These are phyloP conservation scores for Groenewaldozyma tartarivorans DNA, from an alignment of 805 yeast species.

Conservation along the genomic window DNA sequence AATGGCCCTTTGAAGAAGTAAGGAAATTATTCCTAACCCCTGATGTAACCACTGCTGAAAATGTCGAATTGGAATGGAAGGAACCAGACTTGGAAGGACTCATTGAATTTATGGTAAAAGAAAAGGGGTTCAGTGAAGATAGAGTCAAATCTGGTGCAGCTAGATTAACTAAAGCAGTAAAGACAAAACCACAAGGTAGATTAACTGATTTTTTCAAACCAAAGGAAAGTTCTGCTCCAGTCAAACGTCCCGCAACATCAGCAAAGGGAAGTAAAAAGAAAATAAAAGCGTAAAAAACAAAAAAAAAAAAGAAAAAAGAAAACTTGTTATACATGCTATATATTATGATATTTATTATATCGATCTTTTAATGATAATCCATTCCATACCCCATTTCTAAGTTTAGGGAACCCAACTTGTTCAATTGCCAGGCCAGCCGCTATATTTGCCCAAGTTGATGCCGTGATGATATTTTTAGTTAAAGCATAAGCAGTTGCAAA, in stretches of 20 bases:
- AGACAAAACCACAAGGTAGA: slow-evolving; percentile 82
- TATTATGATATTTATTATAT: slow-evolving; percentile 30
- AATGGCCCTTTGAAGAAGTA: slow-evolving; percentile 90
- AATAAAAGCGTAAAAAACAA: neutral
- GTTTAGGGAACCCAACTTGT: slow-evolving; percentile 60
- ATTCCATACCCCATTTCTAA: slow-evolving; percentile 44
- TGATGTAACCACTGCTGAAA: slow-evolving; percentile 57
- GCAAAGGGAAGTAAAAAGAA: slow-evolving; percentile 4
- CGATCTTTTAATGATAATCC: slow-evolving; percentile 39
- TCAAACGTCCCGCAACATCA: slow-evolving; percentile 12
- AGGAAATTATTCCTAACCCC: slow-evolving; percentile 76
- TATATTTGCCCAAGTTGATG: slow-evolving; percentile 61
- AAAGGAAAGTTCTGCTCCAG: slow-evolving; percentile 25
- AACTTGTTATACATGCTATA: neutral
- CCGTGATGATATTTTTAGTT: slow-evolving; percentile 32
- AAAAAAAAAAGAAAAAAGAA: slow-evolving; percentile 8
- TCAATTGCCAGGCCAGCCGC: slow-evolving; percentile 81
- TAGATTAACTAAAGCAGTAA: slow-evolving; percentile 72
- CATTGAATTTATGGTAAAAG: slow-evolving; percentile 69
- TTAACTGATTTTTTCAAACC: slow-evolving; percentile 86
- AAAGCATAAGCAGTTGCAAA: slow-evolving; percentile 53
- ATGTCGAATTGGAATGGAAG: slow-evolving; percentile 69
- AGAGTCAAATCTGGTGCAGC: slow-evolving; percentile 82
- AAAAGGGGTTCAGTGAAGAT: slow-evolving; percentile 90
- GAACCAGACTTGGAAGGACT: slow-evolving; percentile 84